Evolutionary conservation across 257 asterid genomes (phyloP), one percentile per base, ranked within the genome.

Genomic region (Nemophila menziesii): DNA sequence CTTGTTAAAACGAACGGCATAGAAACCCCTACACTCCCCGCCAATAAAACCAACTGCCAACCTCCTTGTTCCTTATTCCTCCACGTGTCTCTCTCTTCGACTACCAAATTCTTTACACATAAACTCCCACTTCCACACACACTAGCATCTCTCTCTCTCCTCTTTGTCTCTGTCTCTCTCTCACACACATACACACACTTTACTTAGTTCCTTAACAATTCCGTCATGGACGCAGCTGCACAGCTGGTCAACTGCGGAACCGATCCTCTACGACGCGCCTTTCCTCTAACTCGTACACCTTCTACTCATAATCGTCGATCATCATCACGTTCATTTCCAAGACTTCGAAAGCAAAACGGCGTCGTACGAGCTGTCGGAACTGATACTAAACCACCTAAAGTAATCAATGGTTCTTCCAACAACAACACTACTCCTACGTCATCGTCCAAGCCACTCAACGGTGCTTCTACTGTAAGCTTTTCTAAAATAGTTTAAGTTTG

Each of bases 151-250:
- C 22, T 21, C 22, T 21, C 17, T 43, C 33, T 1, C 54, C 14
- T n/a, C 34, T 15, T 20, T 18, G 16, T 37, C 53, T 36, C 37
- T 34, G 45, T 54, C 27, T 38, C 29, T 7, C 33, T 11, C 3
- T 39, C 38, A 16, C 9, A 33, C n/a, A 46, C 16, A 33, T 22
- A 42, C 40, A 17, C 39, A 17, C 46, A 43, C 0, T 33, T 2
- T 3, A 0, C 40, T 26, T 18, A 5, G 14, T 16, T 19, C 21
- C 4, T 23, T 39, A 11, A 29, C 29, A 46, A 57, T 68, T 65
- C 75, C 64, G 73, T 66, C 51, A 84, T 90, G 98, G 98, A 90
- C 61, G 86, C 93, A 57, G 95, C 92, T 29, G 60, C 80, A 7
- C 94, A 81, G 84, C 73, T 89, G 56, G 78, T 65, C 74, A 77